These are phyloP conservation scores for Microthlaspi erraticum DNA, from an alignment of 345 rosid genomes.

Conservation along the genomic window DNA sequence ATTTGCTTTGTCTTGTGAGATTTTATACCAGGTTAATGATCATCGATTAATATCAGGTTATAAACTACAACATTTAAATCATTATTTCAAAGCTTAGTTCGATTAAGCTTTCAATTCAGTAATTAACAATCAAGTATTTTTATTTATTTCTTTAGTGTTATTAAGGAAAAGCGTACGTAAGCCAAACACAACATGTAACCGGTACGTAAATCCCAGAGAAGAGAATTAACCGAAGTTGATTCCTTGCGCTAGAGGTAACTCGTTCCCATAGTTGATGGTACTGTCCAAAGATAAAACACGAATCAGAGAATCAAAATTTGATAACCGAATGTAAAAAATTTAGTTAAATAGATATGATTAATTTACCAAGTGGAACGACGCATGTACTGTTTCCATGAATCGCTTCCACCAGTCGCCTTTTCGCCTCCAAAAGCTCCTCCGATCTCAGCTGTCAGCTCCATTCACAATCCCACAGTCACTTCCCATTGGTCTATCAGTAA, in stretches of 20 bases:
- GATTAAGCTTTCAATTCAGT: no score
- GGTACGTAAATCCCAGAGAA: not conserved
- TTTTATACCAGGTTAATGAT: no score
- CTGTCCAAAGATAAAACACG: constrained; percentile 48
- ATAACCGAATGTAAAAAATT: no score
- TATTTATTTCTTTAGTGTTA: no score
- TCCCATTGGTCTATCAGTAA: constrained; percentile 73
- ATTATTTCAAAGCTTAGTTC: no score
- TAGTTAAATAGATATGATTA: no score
- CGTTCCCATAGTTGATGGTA: constrained; percentile 89
- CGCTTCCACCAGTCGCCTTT: constrained; percentile 96
- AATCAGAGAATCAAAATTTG: not conserved
- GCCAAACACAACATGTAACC: constrained; percentile 22
- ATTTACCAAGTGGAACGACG: constrained; percentile 98
- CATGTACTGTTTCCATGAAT: constrained; percentile 99
- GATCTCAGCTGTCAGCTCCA: constrained; percentile 92
- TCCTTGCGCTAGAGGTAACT: constrained; percentile 98
- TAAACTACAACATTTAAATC: no score
- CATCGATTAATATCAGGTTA: no score
- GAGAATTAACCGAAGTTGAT: constrained; percentile 91
- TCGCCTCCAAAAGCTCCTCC: constrained; percentile 98
- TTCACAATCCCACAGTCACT: constrained; percentile 97
- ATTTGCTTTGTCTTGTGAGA: no score
- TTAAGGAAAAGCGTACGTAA: no score
- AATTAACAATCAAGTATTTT: no score